Percentiles rank a stretch among this genome's conserved stretches.
phyloP scores from a whole-genome alignment of 2,329 filamentous ascomycete genomes.

The Tolypocladium cylindrosporum region DNA sequence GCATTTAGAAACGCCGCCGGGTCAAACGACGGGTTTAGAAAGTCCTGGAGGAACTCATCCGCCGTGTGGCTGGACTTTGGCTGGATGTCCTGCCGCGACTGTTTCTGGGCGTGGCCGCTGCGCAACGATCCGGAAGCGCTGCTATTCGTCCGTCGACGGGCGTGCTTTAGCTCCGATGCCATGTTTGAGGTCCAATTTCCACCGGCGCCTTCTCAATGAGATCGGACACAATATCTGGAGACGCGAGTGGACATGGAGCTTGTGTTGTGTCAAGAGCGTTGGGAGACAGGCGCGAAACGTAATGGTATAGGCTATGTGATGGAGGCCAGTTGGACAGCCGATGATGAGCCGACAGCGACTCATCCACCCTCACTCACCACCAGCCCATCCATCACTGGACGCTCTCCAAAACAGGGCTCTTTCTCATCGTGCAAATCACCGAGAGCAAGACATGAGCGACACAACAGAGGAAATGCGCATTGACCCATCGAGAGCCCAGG shows the following conservation, averaged over 20 bases:
- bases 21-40: slow-evolving; percentile 70
- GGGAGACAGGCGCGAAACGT: neutral
- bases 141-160: slow-evolving; percentile 38
- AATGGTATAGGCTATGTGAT: neutral
- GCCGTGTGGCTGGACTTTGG: slow-evolving; percentile 53
- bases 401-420: neutral
- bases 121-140: slow-evolving; percentile 26
- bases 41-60: slow-evolving; percentile 65
- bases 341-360: slow-evolving; percentile 20
- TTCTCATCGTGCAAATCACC: neutral
- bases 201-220: neutral
- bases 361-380: neutral
- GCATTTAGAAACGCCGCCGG: slow-evolving; percentile 78
- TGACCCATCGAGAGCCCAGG: slow-evolving; percentile 49
- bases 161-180: slow-evolving; percentile 19
- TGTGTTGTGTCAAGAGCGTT: neutral
- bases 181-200: slow-evolving; percentile 7
- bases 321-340: slow-evolving; percentile 11
- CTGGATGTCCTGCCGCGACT: slow-evolving; percentile 25
- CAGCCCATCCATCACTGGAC: neutral
- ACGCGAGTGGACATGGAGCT: neutral
- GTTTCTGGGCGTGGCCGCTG: slow-evolving; percentile 30
- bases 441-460: slow-evolving; percentile 29
- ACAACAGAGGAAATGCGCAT: slow-evolving; percentile 46
- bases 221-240: neutral